phyloP scores from a whole-genome alignment of 441 rosid species.

The Eruca vesicaria region DNA sequence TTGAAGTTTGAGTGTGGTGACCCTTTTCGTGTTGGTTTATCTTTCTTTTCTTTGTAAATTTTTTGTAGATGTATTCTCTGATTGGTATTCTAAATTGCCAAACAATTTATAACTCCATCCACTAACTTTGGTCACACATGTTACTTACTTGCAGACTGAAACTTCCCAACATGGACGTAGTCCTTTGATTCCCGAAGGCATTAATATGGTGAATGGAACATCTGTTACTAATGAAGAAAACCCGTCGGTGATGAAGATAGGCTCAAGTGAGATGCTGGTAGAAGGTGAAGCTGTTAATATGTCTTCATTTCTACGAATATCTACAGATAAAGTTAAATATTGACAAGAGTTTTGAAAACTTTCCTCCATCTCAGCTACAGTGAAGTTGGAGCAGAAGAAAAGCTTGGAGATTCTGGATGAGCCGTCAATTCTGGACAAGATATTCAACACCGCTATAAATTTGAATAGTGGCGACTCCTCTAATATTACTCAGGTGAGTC shows the following conservation, averaged over 20 bases:
- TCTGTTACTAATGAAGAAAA: slow-evolving; percentile 46
- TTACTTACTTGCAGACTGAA: slow-evolving; percentile 46
- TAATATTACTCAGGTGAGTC: slow-evolving; percentile 53
- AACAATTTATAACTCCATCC: neutral
- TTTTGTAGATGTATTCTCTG: slow-evolving; percentile 2
- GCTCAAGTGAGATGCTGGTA: slow-evolving; percentile 38
- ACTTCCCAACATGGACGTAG: slow-evolving; percentile 47
- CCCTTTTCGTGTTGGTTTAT: neutral
- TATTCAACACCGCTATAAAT: slow-evolving; percentile 62
- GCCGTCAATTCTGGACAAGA: slow-evolving; percentile 75
- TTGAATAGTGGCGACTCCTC: slow-evolving; percentile 52
- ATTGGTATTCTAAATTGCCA: neutral
- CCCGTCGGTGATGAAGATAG: slow-evolving; percentile 34
- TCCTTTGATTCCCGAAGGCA: slow-evolving; percentile 46
- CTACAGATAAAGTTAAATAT: neutral
- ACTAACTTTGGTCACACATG: neutral
- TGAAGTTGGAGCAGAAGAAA: slow-evolving; percentile 38
- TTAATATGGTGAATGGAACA: slow-evolving; percentile 35
- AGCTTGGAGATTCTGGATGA: slow-evolving; percentile 43
- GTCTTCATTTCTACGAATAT: neutral
- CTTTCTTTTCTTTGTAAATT: neutral
- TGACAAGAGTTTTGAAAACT: neutral
- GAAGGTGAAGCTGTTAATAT: slow-evolving; percentile 35
- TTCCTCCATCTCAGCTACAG: slow-evolving; percentile 20
- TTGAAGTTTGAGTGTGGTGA: slow-evolving; percentile 19